Percentiles rank a stretch among this genome's conserved stretches.
Evolutionary conservation across 129 eudicot genomes (phyloP).

Genomic region (Tanacetum coccineum): DNA sequence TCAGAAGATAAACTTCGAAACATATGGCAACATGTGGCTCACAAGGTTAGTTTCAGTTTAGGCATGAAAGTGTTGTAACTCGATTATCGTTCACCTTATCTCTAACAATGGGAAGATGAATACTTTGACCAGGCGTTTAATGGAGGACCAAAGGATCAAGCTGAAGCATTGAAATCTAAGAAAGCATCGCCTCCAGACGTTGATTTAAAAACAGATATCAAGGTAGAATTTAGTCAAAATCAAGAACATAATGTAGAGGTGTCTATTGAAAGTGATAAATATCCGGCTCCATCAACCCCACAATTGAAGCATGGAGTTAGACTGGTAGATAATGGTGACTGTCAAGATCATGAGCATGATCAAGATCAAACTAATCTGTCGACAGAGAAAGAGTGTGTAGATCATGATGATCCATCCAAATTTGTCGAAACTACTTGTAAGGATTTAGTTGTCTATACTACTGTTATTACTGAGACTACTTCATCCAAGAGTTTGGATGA

Average conservation of each 20-base stretch:
- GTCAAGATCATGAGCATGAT: slow-evolving; percentile 56
- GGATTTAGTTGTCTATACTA: slow-evolving; percentile 33
- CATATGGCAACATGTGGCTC: slow-evolving; percentile 86
- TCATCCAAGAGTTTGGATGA: slow-evolving; percentile 32
- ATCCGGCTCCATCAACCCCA: slow-evolving; percentile 82
- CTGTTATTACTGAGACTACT: slow-evolving; percentile 7
- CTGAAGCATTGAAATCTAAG: slow-evolving; percentile 42
- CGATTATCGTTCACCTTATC: slow-evolving; percentile 11
- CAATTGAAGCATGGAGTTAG: slow-evolving; percentile 61
- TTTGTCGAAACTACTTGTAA: slow-evolving; percentile 62
- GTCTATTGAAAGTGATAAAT: slow-evolving; percentile 49
- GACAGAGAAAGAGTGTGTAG: slow-evolving; percentile 41
- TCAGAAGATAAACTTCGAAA: slow-evolving; percentile 70
- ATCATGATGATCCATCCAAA: slow-evolving; percentile 61
- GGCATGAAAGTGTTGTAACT: not conserved
- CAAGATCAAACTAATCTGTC: slow-evolving; percentile 47
- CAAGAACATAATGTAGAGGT: slow-evolving; percentile 25
- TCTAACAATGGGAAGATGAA: not conserved
- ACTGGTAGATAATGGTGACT: slow-evolving; percentile 49
- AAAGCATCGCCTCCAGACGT: slow-evolving; percentile 38
- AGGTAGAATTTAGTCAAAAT: slow-evolving; percentile 19
- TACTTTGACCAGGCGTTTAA: slow-evolving; percentile 53
- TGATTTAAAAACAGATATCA: slow-evolving; percentile 27
- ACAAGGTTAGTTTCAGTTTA: slow-evolving; percentile 42
- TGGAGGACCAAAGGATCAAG: slow-evolving; percentile 43